These are phyloP conservation scores for Ustilago hordei DNA, from an alignment of 1,284 basidiomycete genomes.

Conservation along the genomic window DNA sequence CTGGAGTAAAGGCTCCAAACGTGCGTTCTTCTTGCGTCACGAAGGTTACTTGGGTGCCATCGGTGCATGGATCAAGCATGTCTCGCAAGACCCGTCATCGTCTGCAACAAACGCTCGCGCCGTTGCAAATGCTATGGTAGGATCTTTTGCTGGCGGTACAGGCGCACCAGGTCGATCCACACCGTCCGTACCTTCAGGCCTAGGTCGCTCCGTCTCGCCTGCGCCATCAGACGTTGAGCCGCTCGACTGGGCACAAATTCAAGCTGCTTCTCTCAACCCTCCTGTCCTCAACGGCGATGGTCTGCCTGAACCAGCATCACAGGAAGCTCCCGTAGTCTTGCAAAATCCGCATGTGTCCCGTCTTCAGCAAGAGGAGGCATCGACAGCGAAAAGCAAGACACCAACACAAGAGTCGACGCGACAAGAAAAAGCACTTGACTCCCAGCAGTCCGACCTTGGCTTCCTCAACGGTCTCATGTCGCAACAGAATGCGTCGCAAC, in stretches of 20 bases:
- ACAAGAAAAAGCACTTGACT: conserved; percentile 21
- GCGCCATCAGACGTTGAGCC: conserved; percentile 32
- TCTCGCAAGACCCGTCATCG: conserved; percentile 44
- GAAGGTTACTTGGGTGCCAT: conserved; percentile 92
- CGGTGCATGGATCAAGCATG: conserved; percentile 68
- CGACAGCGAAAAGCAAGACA: conserved; percentile 25
- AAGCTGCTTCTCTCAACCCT: conserved; percentile 22
- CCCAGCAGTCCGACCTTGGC: conserved; percentile 40
- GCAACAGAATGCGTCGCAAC: conserved; percentile 12
- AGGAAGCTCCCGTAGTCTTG: conserved; percentile 4
- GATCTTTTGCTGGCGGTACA: conserved; percentile 10
- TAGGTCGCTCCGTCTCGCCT: conserved; percentile 33
- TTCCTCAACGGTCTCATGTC: conserved; percentile 45
- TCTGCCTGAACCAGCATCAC: conserved; percentile 22
- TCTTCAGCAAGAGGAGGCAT: conserved; percentile 20
- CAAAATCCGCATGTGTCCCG: conserved; percentile 23
- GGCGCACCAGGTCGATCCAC: conserved; percentile 27
- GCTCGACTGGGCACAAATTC: conserved; percentile 35
- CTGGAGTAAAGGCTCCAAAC: conserved; percentile 98
- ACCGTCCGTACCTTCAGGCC: conserved; percentile 29
- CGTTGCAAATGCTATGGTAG: conserved; percentile 32
- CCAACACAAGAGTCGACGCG: conserved; percentile 42
- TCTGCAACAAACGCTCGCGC: conserved; percentile 18
- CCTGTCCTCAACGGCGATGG: conserved; percentile 38
- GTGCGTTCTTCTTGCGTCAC: conserved; percentile 94